Percentiles rank a stretch among this genome's conserved stretches.
These are phyloP conservation scores for Saccharomyces eubayanus DNA, from an alignment of 805 yeast species.

Conservation along the genomic window DNA sequence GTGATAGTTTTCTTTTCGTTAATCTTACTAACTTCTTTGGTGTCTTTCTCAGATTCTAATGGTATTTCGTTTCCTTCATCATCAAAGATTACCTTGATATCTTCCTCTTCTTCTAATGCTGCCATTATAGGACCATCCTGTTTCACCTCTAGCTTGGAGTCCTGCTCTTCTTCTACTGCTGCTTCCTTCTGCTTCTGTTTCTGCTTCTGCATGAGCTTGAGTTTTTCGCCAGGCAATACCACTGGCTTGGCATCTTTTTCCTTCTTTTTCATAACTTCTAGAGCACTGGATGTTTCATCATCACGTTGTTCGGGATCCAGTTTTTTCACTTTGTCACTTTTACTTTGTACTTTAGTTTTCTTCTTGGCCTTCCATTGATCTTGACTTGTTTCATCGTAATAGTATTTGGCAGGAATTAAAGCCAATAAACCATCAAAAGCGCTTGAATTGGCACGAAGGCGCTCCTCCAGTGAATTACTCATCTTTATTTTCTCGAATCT, in stretches of 20 bases:
- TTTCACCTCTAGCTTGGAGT: conserved; percentile 16
- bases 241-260: conserved; percentile 46
- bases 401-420: conserved; percentile 87
- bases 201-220: conserved; percentile 11
- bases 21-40: conserved; percentile 3
- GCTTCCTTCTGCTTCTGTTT: conserved; percentile 5
- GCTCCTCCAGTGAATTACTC: conserved; percentile 62
- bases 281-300: conserved; percentile 46
- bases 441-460: conserved; percentile 66
- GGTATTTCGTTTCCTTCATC: conserved; percentile 56
- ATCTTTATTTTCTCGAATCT: conserved; percentile 15
- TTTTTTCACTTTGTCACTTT: conserved; percentile 56
- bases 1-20: conserved; percentile 11
- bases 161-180: conserved; percentile 21
- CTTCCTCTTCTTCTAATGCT: conserved; percentile 18
- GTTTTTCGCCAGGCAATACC: conserved; percentile 32
- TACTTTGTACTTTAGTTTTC: conserved; percentile 56
- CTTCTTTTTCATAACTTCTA: conserved; percentile 49
- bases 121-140: conserved; percentile 6
- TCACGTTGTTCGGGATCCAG: conserved; percentile 57
- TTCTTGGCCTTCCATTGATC: conserved; percentile 88
- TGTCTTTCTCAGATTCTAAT: conserved; percentile 2
- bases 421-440: conserved; percentile 87
- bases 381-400: conserved; percentile 82
- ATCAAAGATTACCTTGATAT: conserved; percentile 47